Evolutionary conservation across 768 basidiomycete genomes (phyloP).

Genomic region (Russula sp.): DNA sequence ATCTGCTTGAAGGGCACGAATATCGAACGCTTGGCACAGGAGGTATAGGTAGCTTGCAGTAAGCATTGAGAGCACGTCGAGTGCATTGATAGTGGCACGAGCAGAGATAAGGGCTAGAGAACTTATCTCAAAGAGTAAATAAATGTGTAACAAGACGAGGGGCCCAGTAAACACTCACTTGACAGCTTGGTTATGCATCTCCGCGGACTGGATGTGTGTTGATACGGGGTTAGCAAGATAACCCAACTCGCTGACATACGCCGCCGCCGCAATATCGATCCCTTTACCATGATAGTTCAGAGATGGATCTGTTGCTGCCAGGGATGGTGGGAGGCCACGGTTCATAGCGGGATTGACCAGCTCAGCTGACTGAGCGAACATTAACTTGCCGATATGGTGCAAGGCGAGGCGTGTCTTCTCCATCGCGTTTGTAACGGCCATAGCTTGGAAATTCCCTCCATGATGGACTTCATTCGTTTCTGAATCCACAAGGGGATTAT

Average conservation of each 20-base stretch:
- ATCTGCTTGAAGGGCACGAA: slow-evolving; percentile 70
- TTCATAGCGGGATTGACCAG: slow-evolving; percentile 79
- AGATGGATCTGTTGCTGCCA: slow-evolving; percentile 76
- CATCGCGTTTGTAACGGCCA: slow-evolving; percentile 83
- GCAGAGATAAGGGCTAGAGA: slow-evolving; percentile 83
- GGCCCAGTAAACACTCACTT: slow-evolving; percentile 52
- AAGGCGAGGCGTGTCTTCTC: slow-evolving; percentile 71
- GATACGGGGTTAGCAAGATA: slow-evolving; percentile 81
- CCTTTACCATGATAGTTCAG: slow-evolving; percentile 84
- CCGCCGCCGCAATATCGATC: slow-evolving; percentile 77
- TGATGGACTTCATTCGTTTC: slow-evolving; percentile 66
- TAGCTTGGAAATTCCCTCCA: slow-evolving; percentile 89
- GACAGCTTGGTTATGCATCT: slow-evolving; percentile 91
- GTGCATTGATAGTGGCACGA: slow-evolving; percentile 71
- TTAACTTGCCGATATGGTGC: slow-evolving; percentile 50
- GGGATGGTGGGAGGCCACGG: slow-evolving; percentile 75
- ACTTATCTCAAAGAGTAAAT: slow-evolving; percentile 40
- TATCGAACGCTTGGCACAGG: slow-evolving; percentile 82
- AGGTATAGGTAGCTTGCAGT: slow-evolving; percentile 74
- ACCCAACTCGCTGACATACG: slow-evolving; percentile 80
- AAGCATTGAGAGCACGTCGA: slow-evolving; percentile 74
- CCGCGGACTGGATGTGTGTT: slow-evolving; percentile 80
- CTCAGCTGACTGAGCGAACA: slow-evolving; percentile 59
- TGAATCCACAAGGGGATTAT: slow-evolving; percentile 79
- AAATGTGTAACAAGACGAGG: neutral